These are phyloP conservation scores for Didymosphaeria variabile DNA, from an alignment of 2,329 filamentous ascomycete genomes.

Conservation along the genomic window DNA sequence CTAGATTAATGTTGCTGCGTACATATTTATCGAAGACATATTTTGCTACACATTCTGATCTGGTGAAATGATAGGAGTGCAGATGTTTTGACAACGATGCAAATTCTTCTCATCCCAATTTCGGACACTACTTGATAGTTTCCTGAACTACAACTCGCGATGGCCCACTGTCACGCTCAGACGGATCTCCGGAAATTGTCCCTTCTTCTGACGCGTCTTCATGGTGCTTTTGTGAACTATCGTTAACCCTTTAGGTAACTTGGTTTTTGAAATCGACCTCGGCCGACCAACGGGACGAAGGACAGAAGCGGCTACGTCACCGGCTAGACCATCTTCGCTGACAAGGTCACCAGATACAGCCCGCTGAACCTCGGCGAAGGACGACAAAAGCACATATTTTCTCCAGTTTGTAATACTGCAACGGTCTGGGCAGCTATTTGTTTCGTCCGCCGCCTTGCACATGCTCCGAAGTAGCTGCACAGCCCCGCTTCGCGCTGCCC, in stretches of 20 bases:
- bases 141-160: no score
- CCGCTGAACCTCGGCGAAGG: conserved; percentile 3
- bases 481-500: conserved; percentile 19
- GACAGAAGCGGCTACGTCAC: neutral
- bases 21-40: neutral
- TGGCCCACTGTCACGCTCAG: no score
- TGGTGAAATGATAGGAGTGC: neutral
- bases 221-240: neutral
- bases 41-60: neutral
- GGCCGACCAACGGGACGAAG: neutral
- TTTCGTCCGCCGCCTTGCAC: conserved; percentile 15
- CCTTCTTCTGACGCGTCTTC: neutral
- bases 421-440: conserved; percentile 7
- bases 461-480: conserved; percentile 20
- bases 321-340: neutral
- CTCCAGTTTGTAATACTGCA: conserved; percentile 20
- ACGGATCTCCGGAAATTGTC: no score
- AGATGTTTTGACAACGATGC: no score
- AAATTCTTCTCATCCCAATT: no score
- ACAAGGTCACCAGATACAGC: neutral
- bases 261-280: neutral
- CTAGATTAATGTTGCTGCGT: neutral
- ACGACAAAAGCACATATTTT: neutral
- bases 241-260: neutral
- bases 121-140: no score